Conservation (phyloP, 2,329 filamentous ascomycete genomes). For the Mycogone perniciosa region DNA sequence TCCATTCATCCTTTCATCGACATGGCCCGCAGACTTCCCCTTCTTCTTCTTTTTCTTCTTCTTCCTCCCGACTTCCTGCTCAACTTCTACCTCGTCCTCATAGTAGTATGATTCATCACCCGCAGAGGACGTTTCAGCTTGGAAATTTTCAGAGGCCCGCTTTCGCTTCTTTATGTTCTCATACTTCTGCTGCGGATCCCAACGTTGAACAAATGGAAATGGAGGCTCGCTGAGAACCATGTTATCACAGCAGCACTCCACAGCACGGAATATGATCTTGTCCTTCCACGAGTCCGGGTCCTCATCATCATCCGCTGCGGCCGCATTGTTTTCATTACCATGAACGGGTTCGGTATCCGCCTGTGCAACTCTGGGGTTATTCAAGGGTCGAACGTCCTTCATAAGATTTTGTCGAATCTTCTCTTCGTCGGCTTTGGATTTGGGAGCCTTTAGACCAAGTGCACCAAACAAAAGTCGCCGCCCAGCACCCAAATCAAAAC, state of each 20-base stretch:
- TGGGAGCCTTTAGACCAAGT: constrained; percentile 62
- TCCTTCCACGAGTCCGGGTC: constrained; percentile 63
- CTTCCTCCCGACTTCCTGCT: constrained; percentile 18
- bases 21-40: constrained; percentile 25
- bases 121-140: constrained; percentile 23
- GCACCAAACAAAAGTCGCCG: constrained; percentile 66
- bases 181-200: constrained; percentile 67
- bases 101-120: constrained; percentile 22
- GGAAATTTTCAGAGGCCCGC: constrained; percentile 32
- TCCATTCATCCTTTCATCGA: constrained; percentile 11
- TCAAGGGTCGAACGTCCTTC: constrained; percentile 41
- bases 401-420: constrained; percentile 54
- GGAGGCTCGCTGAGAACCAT: constrained; percentile 68
- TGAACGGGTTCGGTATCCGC: constrained; percentile 13
- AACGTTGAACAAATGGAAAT: constrained; percentile 84
- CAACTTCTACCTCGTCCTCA: constrained; percentile 34
- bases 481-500: constrained; percentile 49
- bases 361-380: constrained; percentile 29
- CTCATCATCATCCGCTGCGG: constrained; percentile 22
- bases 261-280: constrained; percentile 68
- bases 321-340: background rate
- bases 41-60: constrained; percentile 34
- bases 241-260: constrained; percentile 73
- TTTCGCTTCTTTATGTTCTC: constrained; percentile 43
- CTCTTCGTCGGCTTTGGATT: constrained; percentile 61